Evolutionary conservation across 1,284 basidiomycete genomes (phyloP), one percentile per base, ranked within the genome.

Genomic region (Ceratobasidium theobromae): DNA sequence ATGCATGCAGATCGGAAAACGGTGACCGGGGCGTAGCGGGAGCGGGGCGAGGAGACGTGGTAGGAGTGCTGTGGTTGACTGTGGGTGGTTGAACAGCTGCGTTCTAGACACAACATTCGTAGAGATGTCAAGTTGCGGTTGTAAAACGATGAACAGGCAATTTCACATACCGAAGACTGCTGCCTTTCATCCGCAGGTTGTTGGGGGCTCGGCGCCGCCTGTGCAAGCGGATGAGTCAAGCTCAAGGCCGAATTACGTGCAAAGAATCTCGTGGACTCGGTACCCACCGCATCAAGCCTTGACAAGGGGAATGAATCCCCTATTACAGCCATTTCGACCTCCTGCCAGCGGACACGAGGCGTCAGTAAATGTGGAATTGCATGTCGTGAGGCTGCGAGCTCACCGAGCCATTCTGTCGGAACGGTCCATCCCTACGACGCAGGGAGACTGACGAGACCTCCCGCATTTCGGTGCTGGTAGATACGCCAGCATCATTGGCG

Each of bases 321-420:
- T 14, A 65, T 65, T 30, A 33, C 51, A 16, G 33, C 62, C 62
- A 65, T 65, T 25, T 65, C 62, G 5, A 33, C 48, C 30, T 65
- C 62, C 62, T 65, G 62, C 30, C 9, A 45, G 49, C n/a, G 23
- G n/a, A 65, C 62, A 65, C 62, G 62, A 65, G 62, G 62, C 40
- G 62, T 65, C 49, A 65, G 62, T 51, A 40, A 40, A 51, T 23
- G 40, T 52, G 49, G 23, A 33, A 18, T n/a, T 30, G 57, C 33
- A 51, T 40, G 49, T n/a, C n/a, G n/a, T n/a, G n/a, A 21, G 27
- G n/a, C 25, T 16, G 27, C 21, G 8, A 53, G 49, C 62, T 49
- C 27, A 65, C 62, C 40, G 62, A 53, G 28, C 33, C 43, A 35
- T 53, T 65, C 11, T 28, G 62, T 28, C 53, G 62, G 62, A 53